phyloP scores from a whole-genome alignment of 805 yeast genomes.

The Schwanniomyces sp. region DNA sequence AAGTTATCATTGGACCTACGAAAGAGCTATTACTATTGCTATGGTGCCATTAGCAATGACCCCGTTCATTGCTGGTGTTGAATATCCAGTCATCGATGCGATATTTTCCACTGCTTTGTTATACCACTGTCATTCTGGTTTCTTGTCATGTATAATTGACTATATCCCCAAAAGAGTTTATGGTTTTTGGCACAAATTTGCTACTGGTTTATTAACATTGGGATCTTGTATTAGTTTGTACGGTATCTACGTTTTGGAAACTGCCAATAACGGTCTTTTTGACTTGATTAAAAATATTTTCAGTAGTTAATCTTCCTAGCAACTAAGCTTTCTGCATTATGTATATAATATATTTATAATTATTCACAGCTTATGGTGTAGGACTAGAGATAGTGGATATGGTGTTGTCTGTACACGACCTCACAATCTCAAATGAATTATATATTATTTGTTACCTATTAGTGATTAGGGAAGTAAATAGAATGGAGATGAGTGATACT shows the following conservation, averaged over 20 bases:
- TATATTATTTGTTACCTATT: neutral
- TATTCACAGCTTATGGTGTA: neutral
- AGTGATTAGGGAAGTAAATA: neutral
- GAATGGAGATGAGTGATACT: slow-evolving; percentile 12
- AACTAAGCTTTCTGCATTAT: neutral
- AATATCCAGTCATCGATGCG: slow-evolving; percentile 70
- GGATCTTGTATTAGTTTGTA: slow-evolving; percentile 72
- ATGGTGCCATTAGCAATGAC: slow-evolving; percentile 74
- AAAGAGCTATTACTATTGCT: slow-evolving; percentile 65
- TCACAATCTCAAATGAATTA: neutral
- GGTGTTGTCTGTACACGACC: neutral
- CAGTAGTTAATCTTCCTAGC: slow-evolving; percentile 30
- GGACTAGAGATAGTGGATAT: neutral
- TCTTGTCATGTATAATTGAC: slow-evolving; percentile 89
- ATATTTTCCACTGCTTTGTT: slow-evolving; percentile 62
- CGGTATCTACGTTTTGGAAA: slow-evolving; percentile 82
- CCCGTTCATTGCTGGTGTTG: slow-evolving; percentile 77
- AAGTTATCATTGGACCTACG: slow-evolving; percentile 92
- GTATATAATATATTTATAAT: neutral
- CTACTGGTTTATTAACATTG: slow-evolving; percentile 63
- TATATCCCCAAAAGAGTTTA: slow-evolving; percentile 86
- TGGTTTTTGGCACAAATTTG: slow-evolving; percentile 71
- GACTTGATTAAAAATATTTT: slow-evolving; percentile 60
- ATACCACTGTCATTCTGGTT: slow-evolving; percentile 82
- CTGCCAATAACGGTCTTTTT: slow-evolving; percentile 75